phyloP scores from a whole-genome alignment of 2,329 filamentous ascomycete genomes.

The Aspergillus fijiensis region DNA sequence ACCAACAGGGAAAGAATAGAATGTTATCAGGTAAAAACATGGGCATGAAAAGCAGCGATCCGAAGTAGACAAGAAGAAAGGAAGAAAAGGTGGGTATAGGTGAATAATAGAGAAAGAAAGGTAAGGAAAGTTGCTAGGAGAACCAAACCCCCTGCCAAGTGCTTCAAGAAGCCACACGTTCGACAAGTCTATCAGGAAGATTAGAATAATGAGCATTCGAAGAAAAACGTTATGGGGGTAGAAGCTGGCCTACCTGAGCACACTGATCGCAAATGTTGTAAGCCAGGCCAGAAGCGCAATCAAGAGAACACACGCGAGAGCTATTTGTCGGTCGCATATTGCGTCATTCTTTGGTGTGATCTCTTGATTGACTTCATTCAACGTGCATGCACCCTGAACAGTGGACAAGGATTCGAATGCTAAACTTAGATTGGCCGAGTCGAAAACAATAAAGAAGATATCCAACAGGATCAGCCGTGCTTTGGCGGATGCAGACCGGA shows the following conservation, averaged over 20 bases:
- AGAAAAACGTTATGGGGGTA: not conserved
- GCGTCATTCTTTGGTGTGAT: constrained; percentile 39
- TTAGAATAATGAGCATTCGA: constrained; percentile 26
- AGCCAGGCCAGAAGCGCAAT: constrained; percentile 87
- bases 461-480: constrained; percentile 87
- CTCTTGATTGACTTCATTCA: constrained; percentile 38
- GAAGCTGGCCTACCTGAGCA: constrained; percentile 59
- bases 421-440: constrained; percentile 85
- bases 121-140: not conserved
- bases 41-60: not conserved
- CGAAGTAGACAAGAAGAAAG: not conserved
- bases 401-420: constrained; percentile 80
- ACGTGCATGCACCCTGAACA: constrained; percentile 59
- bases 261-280: constrained; percentile 82
- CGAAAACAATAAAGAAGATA: constrained; percentile 95
- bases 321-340: constrained; percentile 65
- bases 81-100: not conserved
- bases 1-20: not conserved
- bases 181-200: constrained; percentile 36
- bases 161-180: constrained; percentile 29
- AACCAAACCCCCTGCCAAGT: not conserved
- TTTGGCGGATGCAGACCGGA: constrained; percentile 81
- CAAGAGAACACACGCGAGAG: constrained; percentile 74
- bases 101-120: not conserved
- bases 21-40: not conserved